A percentile compares a stretch with the other conserved stretches of the same genome.
Evolutionary conservation across 352 stramenopile species (phyloP).

Genomic region (Pythium pyrilobum): DNA sequence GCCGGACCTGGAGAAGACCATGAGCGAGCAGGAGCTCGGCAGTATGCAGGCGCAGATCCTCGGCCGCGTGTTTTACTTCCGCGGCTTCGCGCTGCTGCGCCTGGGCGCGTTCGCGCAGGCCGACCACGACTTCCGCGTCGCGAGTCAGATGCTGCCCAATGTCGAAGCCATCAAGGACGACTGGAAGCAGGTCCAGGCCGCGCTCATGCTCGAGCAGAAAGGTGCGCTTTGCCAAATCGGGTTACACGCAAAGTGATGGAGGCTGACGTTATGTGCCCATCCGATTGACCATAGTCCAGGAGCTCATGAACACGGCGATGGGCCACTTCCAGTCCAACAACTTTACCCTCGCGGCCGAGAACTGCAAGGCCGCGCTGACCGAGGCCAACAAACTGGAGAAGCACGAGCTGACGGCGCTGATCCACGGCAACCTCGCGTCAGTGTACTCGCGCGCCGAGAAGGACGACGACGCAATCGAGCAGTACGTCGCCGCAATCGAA

Average conservation of each 20-base stretch:
- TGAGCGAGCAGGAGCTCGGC: slow-evolving; percentile 15
- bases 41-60: slow-evolving; percentile 30
- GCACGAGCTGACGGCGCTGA: slow-evolving; percentile 55
- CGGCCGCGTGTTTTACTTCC: slow-evolving; percentile 53
- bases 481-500: slow-evolving; percentile 55
- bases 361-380: slow-evolving; percentile 36
- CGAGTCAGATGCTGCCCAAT: slow-evolving; percentile 43
- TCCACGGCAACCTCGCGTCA: slow-evolving; percentile 61
- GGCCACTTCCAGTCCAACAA: slow-evolving; percentile 58
- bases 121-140: slow-evolving; percentile 45
- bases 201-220: slow-evolving; percentile 37
- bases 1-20: slow-evolving; percentile 20
- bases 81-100: slow-evolving; percentile 48
- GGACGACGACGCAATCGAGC: slow-evolving; percentile 51
- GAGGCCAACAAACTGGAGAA: slow-evolving; percentile 50
- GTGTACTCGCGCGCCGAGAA: slow-evolving; percentile 50
- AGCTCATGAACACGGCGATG: slow-evolving; percentile 43
- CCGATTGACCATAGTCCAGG: slow-evolving; percentile 29
- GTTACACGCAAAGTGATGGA: not conserved
- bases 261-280: not conserved
- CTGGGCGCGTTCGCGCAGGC: slow-evolving; percentile 31
- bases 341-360: slow-evolving; percentile 44
- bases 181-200: slow-evolving; percentile 42
- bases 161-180: slow-evolving; percentile 47
- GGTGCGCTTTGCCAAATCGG: not conserved